Evolutionary conservation across 164 flowering plant species (phyloP).

Genomic region (Malania oleifera): DNA sequence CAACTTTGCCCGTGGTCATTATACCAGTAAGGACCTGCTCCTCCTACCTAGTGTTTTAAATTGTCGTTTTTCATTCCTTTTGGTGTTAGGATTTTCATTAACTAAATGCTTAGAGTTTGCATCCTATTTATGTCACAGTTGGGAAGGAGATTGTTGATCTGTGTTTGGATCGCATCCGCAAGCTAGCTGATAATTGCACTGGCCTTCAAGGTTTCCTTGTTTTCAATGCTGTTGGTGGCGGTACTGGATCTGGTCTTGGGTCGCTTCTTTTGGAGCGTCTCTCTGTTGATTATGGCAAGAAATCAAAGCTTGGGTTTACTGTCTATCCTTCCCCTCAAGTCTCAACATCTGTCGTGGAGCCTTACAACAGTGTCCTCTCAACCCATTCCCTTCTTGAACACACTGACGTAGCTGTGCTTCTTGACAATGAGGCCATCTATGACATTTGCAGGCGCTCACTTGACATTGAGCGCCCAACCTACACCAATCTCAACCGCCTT

Average conservation of each 20-base stretch:
- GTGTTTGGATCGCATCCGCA: constrained; percentile 47
- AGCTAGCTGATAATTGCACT: constrained; percentile 59
- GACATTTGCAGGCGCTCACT: constrained; percentile 55
- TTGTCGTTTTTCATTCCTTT: no score
- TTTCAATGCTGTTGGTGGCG: constrained; percentile 57
- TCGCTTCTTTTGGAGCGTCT: constrained; percentile 53
- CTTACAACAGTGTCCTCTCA: constrained; percentile 54
- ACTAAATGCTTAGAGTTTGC: background rate
- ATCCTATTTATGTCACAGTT: constrained; percentile 23
- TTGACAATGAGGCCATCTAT: constrained; percentile 52
- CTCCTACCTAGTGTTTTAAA: background rate
- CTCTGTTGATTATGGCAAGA: constrained; percentile 52
- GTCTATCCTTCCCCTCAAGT: constrained; percentile 58
- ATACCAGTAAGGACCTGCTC: constrained; percentile 36
- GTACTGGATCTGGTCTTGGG: constrained; percentile 57
- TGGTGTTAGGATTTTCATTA: background rate
- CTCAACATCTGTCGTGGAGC: constrained; percentile 57
- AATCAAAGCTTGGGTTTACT: constrained; percentile 49
- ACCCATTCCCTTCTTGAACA: constrained; percentile 56
- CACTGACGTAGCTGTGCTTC: constrained; percentile 53
- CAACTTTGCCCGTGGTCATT: constrained; percentile 69
- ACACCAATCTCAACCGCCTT: constrained; percentile 55
- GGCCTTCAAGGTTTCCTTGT: constrained; percentile 59
- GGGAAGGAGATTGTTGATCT: constrained; percentile 65
- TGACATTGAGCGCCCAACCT: constrained; percentile 55